Percentiles rank a stretch among this genome's conserved stretches.
Evolutionary conservation across 495 filamentous ascomycete genomes (phyloP).

Genomic region (Lichina pygmaea): DNA sequence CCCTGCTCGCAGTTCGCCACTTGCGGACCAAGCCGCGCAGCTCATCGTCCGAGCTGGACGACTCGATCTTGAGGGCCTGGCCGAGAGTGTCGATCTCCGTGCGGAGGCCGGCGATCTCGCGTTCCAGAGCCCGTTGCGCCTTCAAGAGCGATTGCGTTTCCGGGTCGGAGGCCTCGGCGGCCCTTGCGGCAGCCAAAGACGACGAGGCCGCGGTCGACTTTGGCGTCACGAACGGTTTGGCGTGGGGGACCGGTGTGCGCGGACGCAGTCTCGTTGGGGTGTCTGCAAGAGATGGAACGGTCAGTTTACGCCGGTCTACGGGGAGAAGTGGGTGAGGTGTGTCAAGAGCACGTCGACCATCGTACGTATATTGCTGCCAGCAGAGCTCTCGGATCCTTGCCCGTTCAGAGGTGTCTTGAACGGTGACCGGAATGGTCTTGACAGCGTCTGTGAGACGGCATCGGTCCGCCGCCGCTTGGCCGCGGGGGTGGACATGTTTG

Average conservation of each 20-base stretch:
- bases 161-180: background rate
- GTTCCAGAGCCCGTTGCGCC: background rate
- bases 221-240: too few species aligned
- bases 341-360: too few species aligned
- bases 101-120: background rate
- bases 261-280: too few species aligned
- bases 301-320: too few species aligned
- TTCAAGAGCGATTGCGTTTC: background rate
- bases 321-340: too few species aligned
- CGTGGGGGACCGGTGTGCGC: too few species aligned
- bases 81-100: conserved; percentile 1
- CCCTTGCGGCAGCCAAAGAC: background rate
- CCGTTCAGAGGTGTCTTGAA: conserved; percentile 1
- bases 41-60: conserved; percentile 1
- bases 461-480: conserved; percentile 3
- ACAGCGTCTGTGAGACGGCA: conserved; percentile 2
- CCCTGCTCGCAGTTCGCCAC: conserved; percentile 20
- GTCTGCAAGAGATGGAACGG: too few species aligned
- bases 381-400: too few species aligned
- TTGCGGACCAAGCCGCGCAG: conserved; percentile 7
- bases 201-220: background rate
- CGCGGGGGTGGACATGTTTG: conserved; percentile 1
- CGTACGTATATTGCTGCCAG: too few species aligned
- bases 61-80: conserved; percentile 3
- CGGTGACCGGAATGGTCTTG: conserved; percentile 3